A percentile compares a stretch with the other conserved stretches of the same genome.
Conservation (phyloP, 257 asterid species). For the Solanum tacnaense region DNA sequence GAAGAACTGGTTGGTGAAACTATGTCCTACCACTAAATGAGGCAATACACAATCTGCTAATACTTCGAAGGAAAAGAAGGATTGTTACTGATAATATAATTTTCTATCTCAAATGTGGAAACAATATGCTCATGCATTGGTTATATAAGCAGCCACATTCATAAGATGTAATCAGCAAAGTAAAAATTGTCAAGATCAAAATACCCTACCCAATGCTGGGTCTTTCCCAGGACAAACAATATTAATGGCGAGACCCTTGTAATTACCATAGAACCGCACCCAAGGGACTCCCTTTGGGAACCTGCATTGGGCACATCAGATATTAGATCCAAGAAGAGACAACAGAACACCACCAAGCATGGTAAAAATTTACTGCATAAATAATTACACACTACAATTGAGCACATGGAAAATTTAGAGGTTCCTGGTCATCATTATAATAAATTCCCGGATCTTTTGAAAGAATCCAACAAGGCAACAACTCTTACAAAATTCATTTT, state of each 20-base stretch:
- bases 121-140: neutral
- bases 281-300: constrained; percentile 92
- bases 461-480: neutral
- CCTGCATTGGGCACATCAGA: constrained; percentile 27
- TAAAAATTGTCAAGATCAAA: neutral
- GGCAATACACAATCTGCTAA: neutral
- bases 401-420: neutral
- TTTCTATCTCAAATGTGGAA: neutral
- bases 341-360: neutral
- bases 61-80: neutral
- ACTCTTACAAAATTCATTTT: neutral
- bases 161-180: neutral
- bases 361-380: neutral
- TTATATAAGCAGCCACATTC: neutral
- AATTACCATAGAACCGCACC: constrained; percentile 73
- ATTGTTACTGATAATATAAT: neutral
- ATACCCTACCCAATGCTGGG: constrained; percentile 46
- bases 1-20: neutral
- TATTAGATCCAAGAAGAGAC: neutral
- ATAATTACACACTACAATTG: neutral
- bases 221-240: constrained; percentile 93
- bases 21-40: neutral
- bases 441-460: neutral
- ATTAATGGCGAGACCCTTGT: constrained; percentile 50
- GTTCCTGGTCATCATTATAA: neutral